These are phyloP conservation scores for Globisporangium mamillatum DNA, from an alignment of 352 stramenopile species.

Conservation along the genomic window DNA sequence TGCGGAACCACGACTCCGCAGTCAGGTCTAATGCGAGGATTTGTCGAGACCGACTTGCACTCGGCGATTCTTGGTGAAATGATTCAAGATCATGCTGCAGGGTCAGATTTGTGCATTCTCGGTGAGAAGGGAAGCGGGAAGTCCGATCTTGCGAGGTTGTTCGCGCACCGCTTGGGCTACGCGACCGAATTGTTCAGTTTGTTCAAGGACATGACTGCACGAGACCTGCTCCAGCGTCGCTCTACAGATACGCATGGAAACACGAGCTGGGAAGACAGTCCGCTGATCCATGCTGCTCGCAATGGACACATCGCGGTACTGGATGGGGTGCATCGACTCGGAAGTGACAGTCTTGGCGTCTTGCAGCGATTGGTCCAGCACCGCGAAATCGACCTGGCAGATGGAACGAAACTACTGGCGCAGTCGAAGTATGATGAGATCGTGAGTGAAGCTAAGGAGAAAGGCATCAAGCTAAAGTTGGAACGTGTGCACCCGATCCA, in stretches of 20 bases:
- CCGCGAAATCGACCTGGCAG: constrained; percentile 85
- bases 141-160: constrained; percentile 63
- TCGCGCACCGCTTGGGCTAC: constrained; percentile 77
- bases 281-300: constrained; percentile 86
- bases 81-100: constrained; percentile 77
- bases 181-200: constrained; percentile 89
- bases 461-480: constrained; percentile 19
- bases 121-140: constrained; percentile 85
- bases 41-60: constrained; percentile 62
- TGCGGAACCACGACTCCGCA: constrained; percentile 39
- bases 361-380: constrained; percentile 88
- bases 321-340: constrained; percentile 93
- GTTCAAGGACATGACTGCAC: constrained; percentile 92
- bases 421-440: constrained; percentile 60
- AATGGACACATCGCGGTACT: constrained; percentile 86
- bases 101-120: constrained; percentile 76
- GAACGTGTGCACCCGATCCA: constrained; percentile 68
- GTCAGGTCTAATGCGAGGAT: constrained; percentile 30
- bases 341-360: constrained; percentile 86
- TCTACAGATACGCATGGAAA: constrained; percentile 85
- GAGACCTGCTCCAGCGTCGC: constrained; percentile 90
- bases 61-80: constrained; percentile 52
- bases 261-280: constrained; percentile 92
- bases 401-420: constrained; percentile 82
- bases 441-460: constrained; percentile 18